Base-by-base conservation (phyloP, 257 asterid species). In the Solanum chaucha region DNA sequence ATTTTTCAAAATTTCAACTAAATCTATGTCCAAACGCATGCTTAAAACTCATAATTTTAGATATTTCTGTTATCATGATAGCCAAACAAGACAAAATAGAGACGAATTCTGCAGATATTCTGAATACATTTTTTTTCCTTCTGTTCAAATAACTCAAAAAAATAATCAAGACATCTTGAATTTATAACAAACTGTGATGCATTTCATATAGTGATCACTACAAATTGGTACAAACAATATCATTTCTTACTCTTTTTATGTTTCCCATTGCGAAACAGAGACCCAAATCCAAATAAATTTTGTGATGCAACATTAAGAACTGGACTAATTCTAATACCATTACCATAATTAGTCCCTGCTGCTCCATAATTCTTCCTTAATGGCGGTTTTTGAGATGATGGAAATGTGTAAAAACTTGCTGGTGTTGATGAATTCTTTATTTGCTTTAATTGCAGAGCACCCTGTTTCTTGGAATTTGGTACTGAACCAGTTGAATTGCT, bases 401-500 rank as follows among this genome's bases (percentile, higher is more conserved):
- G 88, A 84, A 67, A 90, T n/a, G 87, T 65, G 71, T 88, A 85
- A 65, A 86, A 48, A 11, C 59, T 58, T 4, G 88, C 80, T 73
- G 88, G 68, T 19, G 86, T 10, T 12, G 87, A 40, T 67, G 90
- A 82, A 67, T 30, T 85, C 78, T 85, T 85, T 13, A 67, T 67
- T 38, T 85, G 87, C 80, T 70, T 64, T 32, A 68, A 85, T 30
- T 65, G 65, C 22, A 22, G 24, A 17, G 1, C 0, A 0, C 59
- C 89, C 65, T 86, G 91, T 86, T 89, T 91, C 88, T 90, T 89
- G 14, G 86, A 48, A 86, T 85, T 90, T 15, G 87, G 86, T 5
- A 87, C 90, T 36, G 93, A 92, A 26, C 94, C 94, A 36, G 94
- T 92, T 32, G 94, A 92, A 44, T 92, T 90, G 86, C 94, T 90